These are phyloP conservation scores for Falciphora oryzae DNA, from an alignment of 2,329 filamentous ascomycete species.

Conservation along the genomic window DNA sequence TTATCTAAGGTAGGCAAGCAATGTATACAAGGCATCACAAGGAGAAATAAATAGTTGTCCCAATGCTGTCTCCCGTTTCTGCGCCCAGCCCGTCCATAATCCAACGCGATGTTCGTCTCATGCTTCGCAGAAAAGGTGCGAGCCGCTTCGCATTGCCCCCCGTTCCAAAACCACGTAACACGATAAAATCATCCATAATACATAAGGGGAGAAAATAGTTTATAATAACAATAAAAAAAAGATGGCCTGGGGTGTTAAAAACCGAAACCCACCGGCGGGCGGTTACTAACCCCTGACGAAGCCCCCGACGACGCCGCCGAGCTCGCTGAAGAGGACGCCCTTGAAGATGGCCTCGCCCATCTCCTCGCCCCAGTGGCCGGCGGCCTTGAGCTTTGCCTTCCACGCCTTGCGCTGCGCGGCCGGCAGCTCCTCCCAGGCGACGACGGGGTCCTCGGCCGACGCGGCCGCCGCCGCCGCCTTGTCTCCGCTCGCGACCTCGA, in stretches of 20 bases:
- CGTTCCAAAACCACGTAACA: neutral
- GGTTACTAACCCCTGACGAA: constrained; percentile 28
- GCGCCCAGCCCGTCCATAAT: neutral
- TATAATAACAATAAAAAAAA: neutral
- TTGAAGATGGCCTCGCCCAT: constrained; percentile 74
- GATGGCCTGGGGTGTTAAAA: too few relatives aligned
- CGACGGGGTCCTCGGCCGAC: constrained; percentile 36
- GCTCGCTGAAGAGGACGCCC: constrained; percentile 70
- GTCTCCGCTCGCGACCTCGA: constrained; percentile 10
- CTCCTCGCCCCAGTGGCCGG: constrained; percentile 72
- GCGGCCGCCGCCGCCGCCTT: constrained; percentile 16
- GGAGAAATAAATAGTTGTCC: neutral
- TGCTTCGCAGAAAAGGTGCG: neutral
- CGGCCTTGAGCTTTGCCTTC: constrained; percentile 61
- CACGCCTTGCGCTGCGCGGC: constrained; percentile 58
- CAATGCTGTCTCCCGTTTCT: neutral
- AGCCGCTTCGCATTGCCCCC: neutral
- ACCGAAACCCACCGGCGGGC: too few relatives aligned
- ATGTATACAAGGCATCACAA: neutral
- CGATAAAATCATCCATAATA: neutral
- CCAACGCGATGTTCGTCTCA: neutral
- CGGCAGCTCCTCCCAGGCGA: constrained; percentile 63
- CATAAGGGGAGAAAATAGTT: neutral
- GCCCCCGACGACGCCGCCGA: constrained; percentile 56
- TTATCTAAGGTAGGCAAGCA: neutral